These are phyloP conservation scores for Kuraishia piskuri DNA, from an alignment of 805 yeast species.

Conservation along the genomic window DNA sequence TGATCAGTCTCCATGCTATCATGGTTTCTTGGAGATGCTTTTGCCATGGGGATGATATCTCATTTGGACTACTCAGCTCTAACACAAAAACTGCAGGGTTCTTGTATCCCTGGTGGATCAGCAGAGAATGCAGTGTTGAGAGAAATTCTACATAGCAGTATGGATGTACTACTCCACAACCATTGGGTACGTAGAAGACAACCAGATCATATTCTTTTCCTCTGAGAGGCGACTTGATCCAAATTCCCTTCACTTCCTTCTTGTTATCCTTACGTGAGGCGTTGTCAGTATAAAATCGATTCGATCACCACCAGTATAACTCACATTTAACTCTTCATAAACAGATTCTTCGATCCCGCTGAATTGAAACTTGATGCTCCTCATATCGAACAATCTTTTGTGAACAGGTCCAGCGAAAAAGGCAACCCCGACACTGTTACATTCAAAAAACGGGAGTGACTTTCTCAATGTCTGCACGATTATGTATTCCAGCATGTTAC, in stretches of 20 bases:
- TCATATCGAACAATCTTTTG: slow-evolving; percentile 20
- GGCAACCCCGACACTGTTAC: slow-evolving; percentile 11
- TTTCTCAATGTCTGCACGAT: slow-evolving; percentile 11
- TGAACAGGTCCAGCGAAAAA: slow-evolving; percentile 22
- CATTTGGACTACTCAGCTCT: slow-evolving; percentile 14
- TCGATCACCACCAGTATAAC: background rate
- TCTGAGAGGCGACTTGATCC: slow-evolving; percentile 24
- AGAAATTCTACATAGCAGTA: slow-evolving; percentile 37
- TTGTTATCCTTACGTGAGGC: slow-evolving; percentile 4
- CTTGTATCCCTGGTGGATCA: slow-evolving; percentile 38
- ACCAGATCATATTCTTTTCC: slow-evolving; percentile 27
- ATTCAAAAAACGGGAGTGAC: slow-evolving; percentile 10
- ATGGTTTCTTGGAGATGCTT: slow-evolving; percentile 19
- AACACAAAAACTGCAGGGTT: slow-evolving; percentile 37
- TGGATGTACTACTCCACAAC: slow-evolving; percentile 16
- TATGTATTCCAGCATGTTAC: slow-evolving; percentile 19
- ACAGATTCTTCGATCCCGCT: slow-evolving; percentile 25
- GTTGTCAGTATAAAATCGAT: background rate
- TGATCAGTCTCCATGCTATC: slow-evolving; percentile 24
- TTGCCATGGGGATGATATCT: background rate
- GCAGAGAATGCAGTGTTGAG: slow-evolving; percentile 27
- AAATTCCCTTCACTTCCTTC: slow-evolving; percentile 20
- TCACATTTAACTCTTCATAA: slow-evolving; percentile 12
- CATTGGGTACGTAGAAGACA: slow-evolving; percentile 36
- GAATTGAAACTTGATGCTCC: slow-evolving; percentile 23